phyloP scores from a whole-genome alignment of 805 yeast species.

The Pichia deserticola region DNA sequence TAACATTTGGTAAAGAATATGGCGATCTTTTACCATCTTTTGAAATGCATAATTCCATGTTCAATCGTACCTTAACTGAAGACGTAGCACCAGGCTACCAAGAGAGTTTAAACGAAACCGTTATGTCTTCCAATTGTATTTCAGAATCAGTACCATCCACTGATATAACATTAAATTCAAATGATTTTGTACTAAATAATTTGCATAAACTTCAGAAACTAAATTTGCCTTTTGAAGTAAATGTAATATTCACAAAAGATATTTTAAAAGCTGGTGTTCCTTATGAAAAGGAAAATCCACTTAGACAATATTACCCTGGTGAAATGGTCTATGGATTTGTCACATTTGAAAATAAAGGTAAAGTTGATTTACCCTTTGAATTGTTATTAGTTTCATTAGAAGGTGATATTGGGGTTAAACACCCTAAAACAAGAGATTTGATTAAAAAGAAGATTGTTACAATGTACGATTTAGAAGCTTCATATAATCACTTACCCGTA shows the following conservation, averaged over 20 bases:
- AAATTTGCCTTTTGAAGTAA: constrained; percentile 5
- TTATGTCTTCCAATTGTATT: background rate
- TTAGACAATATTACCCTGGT: constrained; percentile 57
- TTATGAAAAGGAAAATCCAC: constrained; percentile 20
- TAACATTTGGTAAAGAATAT: background rate
- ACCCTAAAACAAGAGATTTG: background rate
- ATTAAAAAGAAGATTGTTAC: background rate
- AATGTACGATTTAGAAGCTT: constrained; percentile 7
- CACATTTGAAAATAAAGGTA: constrained; percentile 33
- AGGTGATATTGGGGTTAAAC: constrained; percentile 30
- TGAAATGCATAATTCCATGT: constrained; percentile 1
- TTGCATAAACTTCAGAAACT: constrained; percentile 1
- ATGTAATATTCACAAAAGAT: constrained; percentile 31
- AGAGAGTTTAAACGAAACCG: background rate
- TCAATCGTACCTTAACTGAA: background rate
- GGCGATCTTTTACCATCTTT: background rate
- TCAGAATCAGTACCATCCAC: constrained; percentile 9
- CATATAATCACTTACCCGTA: background rate
- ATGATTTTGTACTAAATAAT: background rate
- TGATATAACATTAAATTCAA: background rate
- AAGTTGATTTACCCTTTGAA: constrained; percentile 43
- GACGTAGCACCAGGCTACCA: background rate
- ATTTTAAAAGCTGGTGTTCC: constrained; percentile 25
- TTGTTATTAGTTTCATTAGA: constrained; percentile 54
- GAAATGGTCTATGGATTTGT: constrained; percentile 55